phyloP scores from a whole-genome alignment of 2,329 filamentous ascomycete genomes.

The Paradendryphiella salina region DNA sequence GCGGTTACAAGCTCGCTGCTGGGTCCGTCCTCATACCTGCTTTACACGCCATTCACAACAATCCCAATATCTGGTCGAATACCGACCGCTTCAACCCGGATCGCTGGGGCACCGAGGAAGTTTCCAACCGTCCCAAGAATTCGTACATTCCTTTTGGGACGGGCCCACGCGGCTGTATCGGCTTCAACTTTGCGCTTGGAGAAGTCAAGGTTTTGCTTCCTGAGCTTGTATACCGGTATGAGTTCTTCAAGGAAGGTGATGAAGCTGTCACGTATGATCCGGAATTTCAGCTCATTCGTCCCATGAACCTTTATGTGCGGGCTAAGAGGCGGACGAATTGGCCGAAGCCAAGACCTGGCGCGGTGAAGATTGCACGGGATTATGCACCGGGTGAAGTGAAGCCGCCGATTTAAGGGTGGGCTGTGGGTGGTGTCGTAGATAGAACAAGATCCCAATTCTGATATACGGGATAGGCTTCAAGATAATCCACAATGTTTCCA shows the following conservation, averaged over 20 bases:
- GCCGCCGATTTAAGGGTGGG: conserved; percentile 3
- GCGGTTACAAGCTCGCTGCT: conserved; percentile 60
- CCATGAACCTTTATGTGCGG: conserved; percentile 20
- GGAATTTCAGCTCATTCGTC: conserved; percentile 18
- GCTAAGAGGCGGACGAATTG: conserved; percentile 16
- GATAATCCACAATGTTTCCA: too few relatives aligned
- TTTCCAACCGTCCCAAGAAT: conserved; percentile 30
- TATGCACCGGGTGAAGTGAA: conserved; percentile 15
- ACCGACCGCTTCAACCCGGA: conserved; percentile 62
- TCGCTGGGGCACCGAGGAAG: conserved; percentile 60
- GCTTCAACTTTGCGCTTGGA: conserved; percentile 18
- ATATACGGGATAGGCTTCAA: too few relatives aligned
- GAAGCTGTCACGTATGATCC: conserved; percentile 18
- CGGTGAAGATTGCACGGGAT: conserved; percentile 19
- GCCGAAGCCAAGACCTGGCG: conserved; percentile 9
- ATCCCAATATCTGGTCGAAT: conserved; percentile 61
- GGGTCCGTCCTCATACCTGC: conserved; percentile 59
- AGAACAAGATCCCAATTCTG: too few relatives aligned
- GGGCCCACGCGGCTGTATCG: conserved; percentile 17
- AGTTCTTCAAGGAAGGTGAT: conserved; percentile 14
- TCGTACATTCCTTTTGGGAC: conserved; percentile 20
- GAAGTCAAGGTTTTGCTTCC: conserved; percentile 17
- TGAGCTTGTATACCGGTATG: conserved; percentile 15
- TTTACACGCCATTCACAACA: conserved; percentile 53
- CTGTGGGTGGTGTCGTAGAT: too few relatives aligned